Conservation (phyloP, 371 early-diverging fungal species). For the Mortierella sp. region DNA sequence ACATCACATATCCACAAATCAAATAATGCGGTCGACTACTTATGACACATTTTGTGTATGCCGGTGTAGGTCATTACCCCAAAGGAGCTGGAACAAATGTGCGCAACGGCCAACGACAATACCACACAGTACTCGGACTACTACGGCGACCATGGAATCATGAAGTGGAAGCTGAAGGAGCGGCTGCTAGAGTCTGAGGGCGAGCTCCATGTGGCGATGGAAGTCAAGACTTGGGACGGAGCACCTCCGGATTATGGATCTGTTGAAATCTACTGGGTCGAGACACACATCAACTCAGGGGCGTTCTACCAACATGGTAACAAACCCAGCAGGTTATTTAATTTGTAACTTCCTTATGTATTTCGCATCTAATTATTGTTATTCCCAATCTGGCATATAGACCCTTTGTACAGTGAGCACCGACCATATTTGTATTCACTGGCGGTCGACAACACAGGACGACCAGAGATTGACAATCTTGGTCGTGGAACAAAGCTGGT, state of each 20-base stretch:
- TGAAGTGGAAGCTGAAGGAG: conserved; percentile 10
- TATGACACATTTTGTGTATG: background rate
- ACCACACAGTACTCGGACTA: background rate
- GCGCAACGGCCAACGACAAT: background rate
- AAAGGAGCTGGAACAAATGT: background rate
- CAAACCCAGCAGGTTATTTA: background rate
- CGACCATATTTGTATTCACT: background rate
- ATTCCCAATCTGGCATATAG: background rate
- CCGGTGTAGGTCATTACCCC: background rate
- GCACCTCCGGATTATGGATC: background rate
- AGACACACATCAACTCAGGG: background rate
- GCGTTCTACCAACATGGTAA: background rate
- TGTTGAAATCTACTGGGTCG: background rate
- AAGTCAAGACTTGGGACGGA: background rate
- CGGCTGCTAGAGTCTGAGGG: background rate
- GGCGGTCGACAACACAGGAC: background rate
- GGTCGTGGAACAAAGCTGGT: background rate
- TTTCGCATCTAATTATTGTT: background rate
- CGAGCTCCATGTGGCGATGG: background rate
- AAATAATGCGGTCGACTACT: background rate
- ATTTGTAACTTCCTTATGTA: background rate
- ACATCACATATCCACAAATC: too few relatives aligned
- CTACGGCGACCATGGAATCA: background rate
- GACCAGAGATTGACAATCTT: background rate
- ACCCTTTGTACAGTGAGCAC: background rate